phyloP scores from a whole-genome alignment of 768 basidiomycete species.

The Leccinum variicolor region DNA sequence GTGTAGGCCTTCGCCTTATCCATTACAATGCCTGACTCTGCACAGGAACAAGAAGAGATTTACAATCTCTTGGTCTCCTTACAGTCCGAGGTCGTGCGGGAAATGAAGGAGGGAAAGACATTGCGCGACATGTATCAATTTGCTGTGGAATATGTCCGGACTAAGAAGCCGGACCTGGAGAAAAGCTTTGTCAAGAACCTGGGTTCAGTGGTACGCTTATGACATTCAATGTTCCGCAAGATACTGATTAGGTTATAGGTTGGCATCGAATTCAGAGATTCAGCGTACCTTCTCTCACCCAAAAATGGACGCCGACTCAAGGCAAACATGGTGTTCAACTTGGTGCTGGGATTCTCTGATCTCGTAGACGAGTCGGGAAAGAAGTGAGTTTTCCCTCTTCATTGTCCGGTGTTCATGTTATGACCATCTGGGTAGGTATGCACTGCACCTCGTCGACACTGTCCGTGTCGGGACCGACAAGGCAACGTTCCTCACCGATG shows the following conservation, averaged over 20 bases:
- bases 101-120: slow-evolving; percentile 75
- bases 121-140: slow-evolving; percentile 82
- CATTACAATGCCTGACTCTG: background rate
- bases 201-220: slow-evolving; percentile 74
- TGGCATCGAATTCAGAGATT: slow-evolving; percentile 94
- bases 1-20: background rate
- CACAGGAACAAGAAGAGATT: slow-evolving; percentile 86
- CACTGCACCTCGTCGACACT: slow-evolving; percentile 86
- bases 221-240: background rate
- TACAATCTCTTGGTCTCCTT: slow-evolving; percentile 77
- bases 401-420: background rate
- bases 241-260: slow-evolving; percentile 50
- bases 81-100: slow-evolving; percentile 69
- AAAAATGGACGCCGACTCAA: slow-evolving; percentile 75
- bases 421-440: slow-evolving; percentile 54
- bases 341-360: slow-evolving; percentile 83
- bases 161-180: slow-evolving; percentile 79
- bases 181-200: slow-evolving; percentile 84
- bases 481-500: slow-evolving; percentile 74
- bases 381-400: slow-evolving; percentile 48
- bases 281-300: slow-evolving; percentile 72
- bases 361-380: slow-evolving; percentile 73
- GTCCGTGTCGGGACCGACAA: slow-evolving; percentile 69
- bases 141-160: slow-evolving; percentile 64
- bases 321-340: slow-evolving; percentile 81